Evolutionary conservation across 2,329 filamentous ascomycete genomes (phyloP), one percentile per base, ranked within the genome.

Genomic region (Hirsutella minnesotensis): DNA sequence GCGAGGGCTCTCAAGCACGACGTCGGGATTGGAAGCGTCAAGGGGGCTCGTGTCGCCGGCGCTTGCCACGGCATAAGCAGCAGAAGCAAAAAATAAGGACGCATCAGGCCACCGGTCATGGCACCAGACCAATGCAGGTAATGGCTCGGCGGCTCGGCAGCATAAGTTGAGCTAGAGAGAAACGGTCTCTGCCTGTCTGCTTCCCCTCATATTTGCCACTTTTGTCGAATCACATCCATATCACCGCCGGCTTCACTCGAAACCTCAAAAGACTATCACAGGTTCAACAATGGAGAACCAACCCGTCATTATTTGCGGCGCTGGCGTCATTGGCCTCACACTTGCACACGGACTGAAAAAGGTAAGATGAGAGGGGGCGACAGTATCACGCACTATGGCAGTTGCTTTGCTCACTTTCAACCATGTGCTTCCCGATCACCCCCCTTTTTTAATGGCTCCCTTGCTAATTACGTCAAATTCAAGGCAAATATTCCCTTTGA

Each of bases 301-400:
- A 38, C 57, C 56, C 20, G 56, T 65, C 29, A 45, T 65, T 37
- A 63, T 65, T 42, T 56, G 57, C 24, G 62, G 63, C 20, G 62
- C 59, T 5, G 62, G 62, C 31, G 56, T 65, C 30, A 58, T 62
- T 9, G 63, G 62, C 15, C 49, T 64, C 35, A 53, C 56, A 1
- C 51, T 65, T 31, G 62, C 60, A n/a, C 56, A 64, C 31, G 61
- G 57, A 15, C 55, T 63, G 18, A 54, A 56, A 39, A 62, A 63
- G 51, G 58, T 59, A 48, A 34, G 47, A 40, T 27, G 24, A 27
- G 24, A 12, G 24, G 24, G 24, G 24, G 7, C 24, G n/a, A n/a
- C n/a, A n/a, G n/a, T n/a, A n/a, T n/a, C n/a, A n/a, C n/a, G n/a
- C n/a, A n/a, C n/a, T n/a, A n/a, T n/a, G n/a, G n/a, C n/a, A n/a